Percentiles rank a stretch among this genome's conserved stretches.
These are phyloP conservation scores for Themeda triandra DNA, from an alignment of 176 grass and related monocot genomes.

Conservation along the genomic window DNA sequence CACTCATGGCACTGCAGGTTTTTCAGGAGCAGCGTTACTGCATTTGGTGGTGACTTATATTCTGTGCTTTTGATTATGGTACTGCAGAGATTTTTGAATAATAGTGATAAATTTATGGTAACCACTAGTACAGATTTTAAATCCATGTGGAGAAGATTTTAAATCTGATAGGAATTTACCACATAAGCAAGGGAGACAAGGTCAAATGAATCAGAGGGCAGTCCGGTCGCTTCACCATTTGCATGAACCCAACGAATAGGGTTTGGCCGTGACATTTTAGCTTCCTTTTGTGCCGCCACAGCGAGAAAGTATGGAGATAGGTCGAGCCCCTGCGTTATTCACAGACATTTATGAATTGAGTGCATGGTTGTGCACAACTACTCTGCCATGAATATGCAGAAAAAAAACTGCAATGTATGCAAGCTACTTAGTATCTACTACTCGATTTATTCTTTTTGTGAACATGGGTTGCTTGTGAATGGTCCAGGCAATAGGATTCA, in stretches of 20 bases:
- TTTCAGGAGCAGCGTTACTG: neutral
- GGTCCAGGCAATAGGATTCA: neutral
- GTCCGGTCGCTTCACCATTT: constrained; percentile 61
- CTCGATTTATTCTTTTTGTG: neutral
- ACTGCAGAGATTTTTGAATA: neutral
- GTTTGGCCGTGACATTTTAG: neutral
- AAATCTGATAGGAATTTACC: neutral
- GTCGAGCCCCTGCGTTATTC: neutral
- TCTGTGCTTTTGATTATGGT: neutral
- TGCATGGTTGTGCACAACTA: neutral
- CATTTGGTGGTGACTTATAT: neutral
- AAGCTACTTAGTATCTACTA: neutral
- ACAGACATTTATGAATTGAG: neutral
- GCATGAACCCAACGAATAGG: constrained; percentile 62
- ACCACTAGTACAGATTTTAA: neutral
- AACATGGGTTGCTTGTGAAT: neutral
- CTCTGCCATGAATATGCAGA: neutral
- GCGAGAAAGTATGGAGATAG: constrained; percentile 49
- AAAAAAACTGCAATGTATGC: neutral
- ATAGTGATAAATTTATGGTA: neutral
- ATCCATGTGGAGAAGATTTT: neutral
- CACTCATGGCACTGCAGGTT: constrained; percentile 37
- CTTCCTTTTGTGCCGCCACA: constrained; percentile 41
- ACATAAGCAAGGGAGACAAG: constrained; percentile 56
- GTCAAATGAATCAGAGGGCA: constrained; percentile 72